Evolutionary conservation across 2,329 filamentous ascomycete genomes (phyloP), one percentile per base, ranked within the genome.

Genomic region (Trichoderma simmonsii): DNA sequence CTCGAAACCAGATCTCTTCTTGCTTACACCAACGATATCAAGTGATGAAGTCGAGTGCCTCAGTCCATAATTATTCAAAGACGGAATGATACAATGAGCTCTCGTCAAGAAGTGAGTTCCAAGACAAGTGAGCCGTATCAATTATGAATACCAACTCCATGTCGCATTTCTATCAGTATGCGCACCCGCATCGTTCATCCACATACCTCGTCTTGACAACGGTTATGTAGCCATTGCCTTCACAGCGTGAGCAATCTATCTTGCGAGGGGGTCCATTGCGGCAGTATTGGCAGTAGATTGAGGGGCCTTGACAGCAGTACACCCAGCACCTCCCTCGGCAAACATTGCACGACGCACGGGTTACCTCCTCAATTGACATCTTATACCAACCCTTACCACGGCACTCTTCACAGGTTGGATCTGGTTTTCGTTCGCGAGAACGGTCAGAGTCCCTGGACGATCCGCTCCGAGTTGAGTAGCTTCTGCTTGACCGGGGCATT

Each of bases 391-490:
- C 69, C 9, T 12, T 65, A n/a, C 69, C 69, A n/a, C 32, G 11
- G 51, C 69, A 71, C 1, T 71, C 69, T 71, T 71, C 69, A 28
- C 69, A 71, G 2, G 54, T 71, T 51, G 69, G 69, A 6, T 71
- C 59, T 36, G 69, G 51, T 15, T 71, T 71, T 36, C 32, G 34
- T 48, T 65, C 30, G 11, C 69, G 69, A 15, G 69, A 71, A 51
- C 57, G 48, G 21, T 70, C 65, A 68, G 60, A 70, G n/a, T 64
- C 61, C 51, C n/a, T 30, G 6, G 60, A 65, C 32, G 69, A 71
- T 8, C 60, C 60, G 60, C 68, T 70, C 39, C 66, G 57, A 12
- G 39, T 26, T 18, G 66, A 70, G 66, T 43, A 51, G 39, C 28
- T 61, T 70, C 66, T 70, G 57, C 66, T 70, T 28, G 66, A 51